Conservation (phyloP, 192 early-diverging fungal species). For the Coemansia sp. region DNA sequence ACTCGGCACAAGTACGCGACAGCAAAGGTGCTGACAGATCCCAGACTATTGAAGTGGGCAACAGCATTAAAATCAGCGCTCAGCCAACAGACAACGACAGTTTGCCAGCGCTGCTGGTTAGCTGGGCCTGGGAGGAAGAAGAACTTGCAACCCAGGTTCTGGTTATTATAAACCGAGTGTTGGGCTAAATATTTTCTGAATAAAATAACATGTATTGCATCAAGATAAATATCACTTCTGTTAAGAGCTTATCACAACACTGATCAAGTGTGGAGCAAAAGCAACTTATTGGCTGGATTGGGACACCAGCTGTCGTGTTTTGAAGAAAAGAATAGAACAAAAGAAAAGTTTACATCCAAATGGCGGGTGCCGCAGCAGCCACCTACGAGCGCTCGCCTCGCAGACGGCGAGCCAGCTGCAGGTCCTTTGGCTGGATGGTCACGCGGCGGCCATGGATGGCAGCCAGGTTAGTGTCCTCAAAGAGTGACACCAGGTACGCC, state of each 20-base stretch:
- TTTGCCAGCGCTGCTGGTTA: constrained; percentile 48
- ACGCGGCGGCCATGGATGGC: constrained; percentile 99
- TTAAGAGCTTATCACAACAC: no score
- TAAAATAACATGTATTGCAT: no score
- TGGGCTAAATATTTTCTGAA: constrained; percentile 10
- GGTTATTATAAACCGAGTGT: constrained; percentile 55
- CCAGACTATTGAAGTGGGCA: constrained; percentile 12
- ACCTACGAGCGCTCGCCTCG: constrained; percentile 90
- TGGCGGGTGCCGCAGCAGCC: constrained; percentile 19
- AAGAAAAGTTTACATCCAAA: constrained; percentile 2
- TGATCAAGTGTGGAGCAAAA: no score
- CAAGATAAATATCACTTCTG: no score
- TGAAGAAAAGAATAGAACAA: no score
- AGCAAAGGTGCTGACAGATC: neutral
- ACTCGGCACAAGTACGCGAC: constrained; percentile 12
- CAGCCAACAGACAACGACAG: constrained; percentile 8
- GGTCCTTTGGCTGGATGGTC: constrained; percentile 99
- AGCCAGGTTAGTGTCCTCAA: constrained; percentile 99
- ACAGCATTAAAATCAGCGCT: constrained; percentile 15
- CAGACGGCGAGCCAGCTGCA: constrained; percentile 96
- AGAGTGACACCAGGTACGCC: constrained; percentile 85
- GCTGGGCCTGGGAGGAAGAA: constrained; percentile 69
- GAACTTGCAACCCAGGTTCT: constrained; percentile 64
- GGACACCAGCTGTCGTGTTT: no score
- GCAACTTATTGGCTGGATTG: neutral